Evolutionary conservation across 179 eudicot genomes (phyloP), one percentile per base, ranked within the genome.

Genomic region (Beta macrorhiza): DNA sequence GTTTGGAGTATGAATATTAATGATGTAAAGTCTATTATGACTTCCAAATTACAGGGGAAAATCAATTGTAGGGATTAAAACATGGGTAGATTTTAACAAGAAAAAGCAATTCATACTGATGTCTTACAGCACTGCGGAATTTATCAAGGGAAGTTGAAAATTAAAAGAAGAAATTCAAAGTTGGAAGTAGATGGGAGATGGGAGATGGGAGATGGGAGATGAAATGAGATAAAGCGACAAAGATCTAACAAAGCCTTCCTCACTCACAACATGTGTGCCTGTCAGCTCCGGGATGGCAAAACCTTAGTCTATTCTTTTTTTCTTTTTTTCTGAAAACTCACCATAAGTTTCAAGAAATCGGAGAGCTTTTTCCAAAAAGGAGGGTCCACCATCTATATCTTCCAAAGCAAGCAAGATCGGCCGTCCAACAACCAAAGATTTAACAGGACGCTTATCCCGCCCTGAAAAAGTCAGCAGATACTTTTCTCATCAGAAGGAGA

Each of bases 321-420:
- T 55, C 7, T 8, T 67, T 79, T 14, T 1, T 15, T 49, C 74
- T 13, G 70, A 69, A 53, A 78, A 73, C 87, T 82, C 88, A 94
- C 99, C 99, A 85, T 86, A 84, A 77, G 87, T 90, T 90, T 97
- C 99, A 74, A 97, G 97, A 88, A 91, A 97, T 71, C 87, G 87
- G 75, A 97, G 97, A 83, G 98, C 99, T 88, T 97, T 97, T 87
- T 97, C 99, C 84, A 97, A 86, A 83, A 97, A 97, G 44, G 99
- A 97, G 57, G 99, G 99, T 37, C 93, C 93, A 78, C 99, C 99
- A 86, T 97, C 99, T 65, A 97, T 94, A 88, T 97, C 99, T 86
- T 97, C 99, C 81, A 97, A 85, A 32, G 97, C 99, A 14, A 97
- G 92, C 83, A 97, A 89, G 84, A 97, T 97, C 64, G 99, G 99